A percentile compares a stretch with the other conserved stretches of the same genome.
These are phyloP conservation scores for Colletotrichum simmondsii DNA, from an alignment of 2,329 filamentous ascomycete genomes.

Conservation along the genomic window DNA sequence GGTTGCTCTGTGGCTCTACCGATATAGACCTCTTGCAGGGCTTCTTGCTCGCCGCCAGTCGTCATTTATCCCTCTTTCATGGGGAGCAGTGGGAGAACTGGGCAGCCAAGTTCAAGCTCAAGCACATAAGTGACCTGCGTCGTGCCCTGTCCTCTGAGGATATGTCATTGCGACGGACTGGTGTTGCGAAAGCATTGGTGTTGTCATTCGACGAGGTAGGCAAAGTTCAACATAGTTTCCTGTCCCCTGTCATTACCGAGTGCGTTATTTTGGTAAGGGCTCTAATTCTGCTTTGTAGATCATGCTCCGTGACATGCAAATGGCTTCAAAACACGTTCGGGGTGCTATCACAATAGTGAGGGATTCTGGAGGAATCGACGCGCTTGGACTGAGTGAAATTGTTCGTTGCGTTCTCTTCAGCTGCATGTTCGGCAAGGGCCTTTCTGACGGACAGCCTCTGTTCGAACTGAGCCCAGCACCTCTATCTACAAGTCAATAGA, in stretches of 20 bases:
- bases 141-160: not conserved
- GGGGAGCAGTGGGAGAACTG: not conserved
- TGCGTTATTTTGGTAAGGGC: not conserved
- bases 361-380: not conserved
- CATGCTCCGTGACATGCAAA: not conserved
- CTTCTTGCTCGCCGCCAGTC: not conserved
- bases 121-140: not conserved
- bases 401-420: not conserved
- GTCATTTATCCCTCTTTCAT: not conserved
- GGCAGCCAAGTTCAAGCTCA: not conserved
- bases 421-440: not conserved
- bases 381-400: not conserved
- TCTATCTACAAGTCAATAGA: not conserved
- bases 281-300: not conserved
- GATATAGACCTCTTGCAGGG: not conserved
- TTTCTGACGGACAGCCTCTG: not conserved
- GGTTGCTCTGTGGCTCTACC: not conserved
- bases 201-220: not conserved
- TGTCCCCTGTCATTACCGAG: not conserved
- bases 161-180: not conserved
- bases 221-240: not conserved
- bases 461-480: not conserved
- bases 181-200: not conserved
- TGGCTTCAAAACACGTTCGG: not conserved
- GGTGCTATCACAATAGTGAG: not conserved